Percentiles rank a stretch among this genome's conserved stretches.
Evolutionary conservation across 2,329 filamentous ascomycete species (phyloP).

Genomic region (Hymenoscyphus infarciens): DNA sequence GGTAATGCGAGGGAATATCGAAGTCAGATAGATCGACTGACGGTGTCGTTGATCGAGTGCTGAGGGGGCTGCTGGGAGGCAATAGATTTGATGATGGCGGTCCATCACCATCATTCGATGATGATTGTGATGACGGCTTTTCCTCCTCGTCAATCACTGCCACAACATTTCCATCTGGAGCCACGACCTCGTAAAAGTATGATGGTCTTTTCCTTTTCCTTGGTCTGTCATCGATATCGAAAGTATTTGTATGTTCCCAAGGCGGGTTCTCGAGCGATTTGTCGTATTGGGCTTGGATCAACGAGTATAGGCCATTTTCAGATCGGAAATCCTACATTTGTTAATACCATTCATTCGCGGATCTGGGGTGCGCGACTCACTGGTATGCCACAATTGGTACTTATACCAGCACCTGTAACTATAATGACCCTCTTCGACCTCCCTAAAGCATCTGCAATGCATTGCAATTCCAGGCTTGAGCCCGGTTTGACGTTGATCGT

Average conservation of each 20-base stretch:
- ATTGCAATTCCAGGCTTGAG: slow-evolving; percentile 45
- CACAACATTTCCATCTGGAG: slow-evolving; percentile 30
- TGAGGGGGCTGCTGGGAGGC: slow-evolving; percentile 12
- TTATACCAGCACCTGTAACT: slow-evolving; percentile 70
- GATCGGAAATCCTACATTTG: slow-evolving; percentile 62
- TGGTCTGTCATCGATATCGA: slow-evolving; percentile 36
- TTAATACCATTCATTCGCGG: background rate
- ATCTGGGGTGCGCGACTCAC: slow-evolving; percentile 42
- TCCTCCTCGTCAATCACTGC: slow-evolving; percentile 27
- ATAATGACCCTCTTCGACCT: slow-evolving; percentile 68
- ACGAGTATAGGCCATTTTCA: slow-evolving; percentile 67
- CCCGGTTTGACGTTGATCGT: slow-evolving; percentile 31
- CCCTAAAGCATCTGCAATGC: slow-evolving; percentile 60
- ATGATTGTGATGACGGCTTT: slow-evolving; percentile 6
- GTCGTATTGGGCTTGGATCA: slow-evolving; percentile 67
- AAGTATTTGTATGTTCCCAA: slow-evolving; percentile 31
- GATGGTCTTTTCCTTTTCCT: slow-evolving; percentile 31
- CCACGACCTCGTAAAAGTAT: slow-evolving; percentile 32
- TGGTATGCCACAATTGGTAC: slow-evolving; percentile 72
- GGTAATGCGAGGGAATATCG: background rate
- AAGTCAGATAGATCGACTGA: slow-evolving; percentile 3
- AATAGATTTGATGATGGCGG: slow-evolving; percentile 15
- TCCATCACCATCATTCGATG: slow-evolving; percentile 3
- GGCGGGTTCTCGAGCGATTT: slow-evolving; percentile 42
- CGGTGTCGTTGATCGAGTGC: slow-evolving; percentile 9